Percentiles rank a stretch among this genome's conserved stretches.
These are phyloP conservation scores for Naganishia vaughanmartiniae DNA, from an alignment of 768 basidiomycete genomes.

Conservation along the genomic window DNA sequence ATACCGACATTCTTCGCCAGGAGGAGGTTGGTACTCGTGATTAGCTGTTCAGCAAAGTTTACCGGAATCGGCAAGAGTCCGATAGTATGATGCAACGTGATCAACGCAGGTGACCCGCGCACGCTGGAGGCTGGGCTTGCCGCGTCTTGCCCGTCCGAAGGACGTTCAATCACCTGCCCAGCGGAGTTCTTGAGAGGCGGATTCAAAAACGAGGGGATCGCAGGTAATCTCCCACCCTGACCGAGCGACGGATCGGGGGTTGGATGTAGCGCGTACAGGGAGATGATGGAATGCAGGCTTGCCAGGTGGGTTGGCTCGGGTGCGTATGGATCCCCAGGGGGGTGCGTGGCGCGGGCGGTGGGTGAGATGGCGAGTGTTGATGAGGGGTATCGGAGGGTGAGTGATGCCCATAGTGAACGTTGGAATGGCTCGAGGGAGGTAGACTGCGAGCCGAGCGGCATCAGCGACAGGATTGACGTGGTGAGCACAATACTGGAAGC, in stretches of 20 bases:
- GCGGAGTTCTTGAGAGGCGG: slow-evolving; percentile 31
- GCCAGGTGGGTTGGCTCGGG: slow-evolving; percentile 39
- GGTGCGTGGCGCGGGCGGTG: slow-evolving; percentile 19
- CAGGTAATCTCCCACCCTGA: slow-evolving; percentile 37
- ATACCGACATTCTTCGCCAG: slow-evolving; percentile 41
- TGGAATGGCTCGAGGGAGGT: slow-evolving; percentile 49
- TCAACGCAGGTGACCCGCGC: background rate
- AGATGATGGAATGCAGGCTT: slow-evolving; percentile 44
- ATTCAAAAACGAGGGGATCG: slow-evolving; percentile 42
- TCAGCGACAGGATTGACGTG: background rate
- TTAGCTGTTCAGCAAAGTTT: slow-evolving; percentile 42
- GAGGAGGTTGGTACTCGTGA: slow-evolving; percentile 40
- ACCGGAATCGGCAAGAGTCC: slow-evolving; percentile 36
- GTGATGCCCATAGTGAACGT: slow-evolving; percentile 46
- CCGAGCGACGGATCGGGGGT: slow-evolving; percentile 41
- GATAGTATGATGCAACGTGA: slow-evolving; percentile 45
- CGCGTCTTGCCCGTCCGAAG: background rate
- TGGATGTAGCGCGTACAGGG: slow-evolving; percentile 48
- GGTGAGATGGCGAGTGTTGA: slow-evolving; percentile 9
- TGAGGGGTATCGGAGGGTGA: slow-evolving; percentile 46
- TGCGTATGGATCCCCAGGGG: slow-evolving; percentile 43
- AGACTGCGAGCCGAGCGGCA: slow-evolving; percentile 32
- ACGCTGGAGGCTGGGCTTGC: no score
- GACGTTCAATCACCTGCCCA: slow-evolving; percentile 32
- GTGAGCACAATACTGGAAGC: slow-evolving; percentile 33